Base-by-base conservation (phyloP, 2,329 filamentous ascomycete species). In the Emergomyces orientalis region DNA sequence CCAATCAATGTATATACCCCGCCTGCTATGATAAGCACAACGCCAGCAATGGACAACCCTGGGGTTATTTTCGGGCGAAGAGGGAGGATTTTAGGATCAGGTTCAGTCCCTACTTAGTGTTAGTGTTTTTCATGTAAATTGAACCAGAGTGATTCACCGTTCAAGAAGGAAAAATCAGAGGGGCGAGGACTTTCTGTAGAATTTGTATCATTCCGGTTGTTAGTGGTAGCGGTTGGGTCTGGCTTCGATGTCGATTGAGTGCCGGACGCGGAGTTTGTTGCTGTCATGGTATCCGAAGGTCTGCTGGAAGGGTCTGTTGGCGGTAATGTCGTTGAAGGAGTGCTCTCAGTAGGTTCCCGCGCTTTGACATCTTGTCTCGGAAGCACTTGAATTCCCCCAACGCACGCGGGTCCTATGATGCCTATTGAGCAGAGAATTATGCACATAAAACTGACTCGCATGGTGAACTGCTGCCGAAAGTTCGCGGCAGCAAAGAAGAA, bases 51-150 rank as follows among this genome's bases (percentile, higher is more conserved):
- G 2, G 86, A 90, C 76, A 90, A 86, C 49, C 87, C 91, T 2
- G 93, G 91, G 1, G 91, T 96, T 57, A 97, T 81, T 62, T 74
- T 76, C 0, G 93, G 91, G 30, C 83, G 70, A 41, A 96, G 78
- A 0, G 93, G 93, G 22, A 97, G 80, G 59, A 69, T 70, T 62
- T 73, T 70, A 0, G 69, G 67, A 39, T 49, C 66, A 64, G 22
- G 27, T 2, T 17, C 30, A 9, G 32, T 34, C 8, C 56, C 61
- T 60, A 54, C 17, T 45, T 25, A 45, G 7, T 13, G 37, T 62
- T 30, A 56, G 41, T 14, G 27, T 27, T 32, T 9, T 32, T 34
- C n/a, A 43, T 7, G 14, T 39, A 27, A 2, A 25, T 4, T 19
- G 34, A 11, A 37, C 9, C 11, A 14, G 27, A 37, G 47, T 47